Conservation (phyloP, 1,284 basidiomycete species). For the Entoloma clypeatum region DNA sequence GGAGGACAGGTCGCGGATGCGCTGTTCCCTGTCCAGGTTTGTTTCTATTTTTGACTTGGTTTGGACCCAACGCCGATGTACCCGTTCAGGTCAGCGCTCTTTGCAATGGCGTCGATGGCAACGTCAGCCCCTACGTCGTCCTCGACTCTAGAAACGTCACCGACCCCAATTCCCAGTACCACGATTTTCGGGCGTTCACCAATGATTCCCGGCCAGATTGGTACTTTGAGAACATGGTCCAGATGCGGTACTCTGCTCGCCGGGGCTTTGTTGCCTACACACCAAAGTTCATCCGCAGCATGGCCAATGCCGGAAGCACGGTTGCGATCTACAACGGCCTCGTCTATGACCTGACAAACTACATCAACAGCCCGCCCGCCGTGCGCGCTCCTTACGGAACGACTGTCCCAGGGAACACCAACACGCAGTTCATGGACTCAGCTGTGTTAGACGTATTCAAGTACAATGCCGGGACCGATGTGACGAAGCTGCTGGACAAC, state of each 20-base stretch:
- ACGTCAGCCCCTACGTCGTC: constrained; percentile 81
- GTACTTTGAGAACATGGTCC: constrained; percentile 93
- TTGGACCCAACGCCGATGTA: not conserved
- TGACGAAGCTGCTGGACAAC: constrained; percentile 75
- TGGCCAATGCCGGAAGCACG: constrained; percentile 62
- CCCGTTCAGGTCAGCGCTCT: constrained; percentile 78
- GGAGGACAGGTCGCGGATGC: constrained; percentile 75
- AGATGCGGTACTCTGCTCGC: constrained; percentile 85
- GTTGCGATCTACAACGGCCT: constrained; percentile 82
- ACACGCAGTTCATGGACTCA: constrained; percentile 78
- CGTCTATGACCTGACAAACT: constrained; percentile 87
- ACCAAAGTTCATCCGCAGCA: constrained; percentile 69
- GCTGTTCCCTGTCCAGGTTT: constrained; percentile 92
- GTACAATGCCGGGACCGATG: constrained; percentile 77
- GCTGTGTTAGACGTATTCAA: constrained; percentile 81
- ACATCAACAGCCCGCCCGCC: constrained; percentile 61
- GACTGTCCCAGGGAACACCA: constrained; percentile 52
- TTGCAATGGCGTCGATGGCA: constrained; percentile 83
- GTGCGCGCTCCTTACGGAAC: constrained; percentile 59
- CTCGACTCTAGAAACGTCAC: constrained; percentile 80
- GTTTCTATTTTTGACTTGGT: constrained; percentile 21
- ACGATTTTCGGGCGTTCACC: constrained; percentile 89
- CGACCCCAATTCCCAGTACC: constrained; percentile 82
- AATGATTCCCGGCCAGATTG: constrained; percentile 94
- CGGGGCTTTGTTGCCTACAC: constrained; percentile 90